A percentile compares a stretch with the other conserved stretches of the same genome.
phyloP scores from a whole-genome alignment of 2,329 filamentous ascomycete species.

The Blastomyces gilchristii region DNA sequence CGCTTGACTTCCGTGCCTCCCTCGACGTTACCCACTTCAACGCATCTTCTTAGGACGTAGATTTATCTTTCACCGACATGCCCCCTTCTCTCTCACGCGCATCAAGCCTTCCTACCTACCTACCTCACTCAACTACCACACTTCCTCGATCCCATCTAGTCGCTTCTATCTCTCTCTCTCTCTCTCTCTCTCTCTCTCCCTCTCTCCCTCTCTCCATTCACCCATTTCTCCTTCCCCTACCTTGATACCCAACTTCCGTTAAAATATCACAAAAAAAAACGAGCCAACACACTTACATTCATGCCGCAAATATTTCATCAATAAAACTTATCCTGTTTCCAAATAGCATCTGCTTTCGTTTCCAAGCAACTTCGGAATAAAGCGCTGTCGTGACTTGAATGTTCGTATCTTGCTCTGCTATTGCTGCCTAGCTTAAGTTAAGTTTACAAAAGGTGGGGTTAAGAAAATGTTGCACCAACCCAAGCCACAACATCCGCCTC shows the following conservation, averaged over 20 bases:
- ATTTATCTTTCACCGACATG: background rate
- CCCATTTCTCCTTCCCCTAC: background rate
- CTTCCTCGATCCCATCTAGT: background rate
- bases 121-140: no score
- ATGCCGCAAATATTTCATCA: background rate
- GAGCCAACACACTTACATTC: background rate
- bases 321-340: no score
- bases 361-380: no score
- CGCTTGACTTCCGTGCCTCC: background rate
- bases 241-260: background rate
- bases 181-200: background rate
- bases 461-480: no score
- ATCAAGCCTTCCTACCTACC: background rate
- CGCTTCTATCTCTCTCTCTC: background rate
- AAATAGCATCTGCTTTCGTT: no score
- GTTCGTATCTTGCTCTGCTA: no score
- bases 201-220: background rate
- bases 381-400: no score
- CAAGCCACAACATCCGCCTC: no score
- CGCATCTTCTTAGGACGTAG: background rate
- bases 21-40: background rate
- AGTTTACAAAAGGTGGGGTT: no score
- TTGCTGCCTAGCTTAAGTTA: no score
- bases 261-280: background rate
- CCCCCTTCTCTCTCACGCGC: no score